Base-by-base conservation (phyloP, 2,329 filamentous ascomycete species). In the Paracoccidioides lutzii region DNA sequence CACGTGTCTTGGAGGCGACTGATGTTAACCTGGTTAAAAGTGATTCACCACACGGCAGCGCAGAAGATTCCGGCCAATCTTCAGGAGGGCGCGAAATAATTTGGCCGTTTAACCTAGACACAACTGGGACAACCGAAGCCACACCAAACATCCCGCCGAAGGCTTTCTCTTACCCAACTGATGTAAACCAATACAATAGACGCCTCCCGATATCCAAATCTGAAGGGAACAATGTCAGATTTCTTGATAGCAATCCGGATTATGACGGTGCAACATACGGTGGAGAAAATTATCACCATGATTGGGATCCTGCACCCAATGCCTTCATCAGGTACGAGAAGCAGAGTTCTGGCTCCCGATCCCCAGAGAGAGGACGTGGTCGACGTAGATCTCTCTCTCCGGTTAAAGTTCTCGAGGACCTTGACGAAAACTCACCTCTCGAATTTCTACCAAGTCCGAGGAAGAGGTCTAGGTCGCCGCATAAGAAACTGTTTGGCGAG, bases 401-500 rank as follows among this genome's bases (percentile, higher is more conserved):
- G 38, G 58, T 61, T 43, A 64, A 65, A 56, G 22, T 58, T 22
- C 56, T 65, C 8, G 65, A 63, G 37, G 59, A 64, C 15, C 58
- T 64, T 45, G 59, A 61, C 38, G 65, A 66, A 50, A 57, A 60
- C 32, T 52, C 57, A 33, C 46, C 54, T 6, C 42, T 56, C n/a
- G 58, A 59, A n/a, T 56, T 62, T 41, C 57, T 61, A 1, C 53
- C 52, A 10, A 48, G 52, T 1, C 59, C 64, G 28, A 49, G 51
- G 5, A 63, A 61, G 53, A 59, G 66, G 12, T 60, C 64, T 33
- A 60, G 64, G 30, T 69, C 68, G 28, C 66, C 69, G 12, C 67
- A 70, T 57, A 75, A 75, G 60, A 70, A 69, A 48, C 60, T 75
- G n/a, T 73, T 75, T 55, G 73, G 72, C 5, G 63, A 67, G 38